These are phyloP conservation scores for Smittium culicis DNA, from an alignment of 371 early-diverging fungal genomes.

Conservation along the genomic window DNA sequence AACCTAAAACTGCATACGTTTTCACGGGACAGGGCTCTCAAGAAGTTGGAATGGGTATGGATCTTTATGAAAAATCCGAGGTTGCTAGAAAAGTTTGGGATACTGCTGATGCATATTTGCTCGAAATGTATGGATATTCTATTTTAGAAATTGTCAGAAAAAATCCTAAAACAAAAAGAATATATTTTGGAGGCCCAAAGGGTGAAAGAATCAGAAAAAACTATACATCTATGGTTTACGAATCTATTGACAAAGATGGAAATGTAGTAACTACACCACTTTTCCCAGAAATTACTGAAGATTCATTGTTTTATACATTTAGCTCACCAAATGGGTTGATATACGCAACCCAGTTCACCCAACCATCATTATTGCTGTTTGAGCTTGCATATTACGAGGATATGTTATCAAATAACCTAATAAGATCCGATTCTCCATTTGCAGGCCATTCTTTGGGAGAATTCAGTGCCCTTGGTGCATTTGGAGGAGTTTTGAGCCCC, in stretches of 20 bases:
- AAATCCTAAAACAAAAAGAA: conserved; percentile 72
- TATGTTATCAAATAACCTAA: conserved; percentile 70
- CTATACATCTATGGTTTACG: conserved; percentile 79
- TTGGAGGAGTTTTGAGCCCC: conserved; percentile 70
- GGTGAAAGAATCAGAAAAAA: conserved; percentile 71
- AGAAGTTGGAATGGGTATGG: conserved; percentile 92
- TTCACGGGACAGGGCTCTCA: conserved; percentile 97
- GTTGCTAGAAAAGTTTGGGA: conserved; percentile 85
- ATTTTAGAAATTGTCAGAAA: conserved; percentile 76
- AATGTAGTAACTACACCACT: conserved; percentile 54
- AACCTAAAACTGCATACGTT: conserved; percentile 77
- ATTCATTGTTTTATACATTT: conserved; percentile 71
- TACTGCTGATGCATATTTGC: conserved; percentile 71
- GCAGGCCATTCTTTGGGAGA: conserved; percentile 92
- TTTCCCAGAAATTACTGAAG: conserved; percentile 72
- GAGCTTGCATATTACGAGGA: conserved; percentile 83
- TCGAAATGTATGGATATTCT: conserved; percentile 74
- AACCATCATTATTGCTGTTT: conserved; percentile 78
- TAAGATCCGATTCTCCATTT: conserved; percentile 65
- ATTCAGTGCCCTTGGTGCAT: conserved; percentile 78
- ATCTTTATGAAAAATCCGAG: conserved; percentile 67
- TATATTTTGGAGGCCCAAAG: conserved; percentile 80
- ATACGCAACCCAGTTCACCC: conserved; percentile 86
- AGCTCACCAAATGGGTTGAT: conserved; percentile 71
- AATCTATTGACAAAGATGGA: conserved; percentile 52